Conservation (phyloP, 2,329 filamentous ascomycete species). For the Chalaropsis ovoidea region DNA sequence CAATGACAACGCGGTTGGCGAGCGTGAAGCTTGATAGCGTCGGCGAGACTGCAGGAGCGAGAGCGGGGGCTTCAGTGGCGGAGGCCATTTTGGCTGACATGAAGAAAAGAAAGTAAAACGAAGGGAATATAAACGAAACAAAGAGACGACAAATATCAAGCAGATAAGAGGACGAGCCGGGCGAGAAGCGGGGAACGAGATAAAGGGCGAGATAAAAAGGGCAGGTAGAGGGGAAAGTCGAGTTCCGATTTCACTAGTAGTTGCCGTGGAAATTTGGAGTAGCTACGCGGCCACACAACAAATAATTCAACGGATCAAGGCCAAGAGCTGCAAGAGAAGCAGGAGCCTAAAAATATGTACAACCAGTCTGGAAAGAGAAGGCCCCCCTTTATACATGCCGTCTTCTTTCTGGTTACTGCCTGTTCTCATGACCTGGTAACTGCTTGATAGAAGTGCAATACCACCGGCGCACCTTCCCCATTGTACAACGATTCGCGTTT, state of each 20-base stretch:
- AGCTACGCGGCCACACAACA: background rate
- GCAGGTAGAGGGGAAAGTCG: background rate
- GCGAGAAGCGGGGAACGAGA: too few species aligned
- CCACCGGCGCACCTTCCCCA: background rate
- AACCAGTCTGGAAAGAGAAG: too few species aligned
- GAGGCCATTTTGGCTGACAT: background rate
- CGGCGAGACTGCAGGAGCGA: constrained; percentile 36
- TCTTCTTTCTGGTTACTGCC: too few species aligned
- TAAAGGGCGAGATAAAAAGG: background rate
- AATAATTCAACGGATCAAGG: background rate
- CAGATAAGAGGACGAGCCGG: background rate
- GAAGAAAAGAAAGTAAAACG: background rate
- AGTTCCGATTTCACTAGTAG: background rate
- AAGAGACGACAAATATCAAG: background rate
- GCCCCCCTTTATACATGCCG: too few species aligned
- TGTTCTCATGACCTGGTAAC: background rate
- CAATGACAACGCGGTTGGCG: constrained; percentile 69
- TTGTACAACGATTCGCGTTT: background rate
- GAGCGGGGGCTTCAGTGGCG: background rate
- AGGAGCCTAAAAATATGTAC: background rate
- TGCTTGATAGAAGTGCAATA: too few species aligned
- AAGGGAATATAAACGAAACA: background rate
- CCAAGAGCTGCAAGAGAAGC: background rate
- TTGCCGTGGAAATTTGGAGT: background rate
- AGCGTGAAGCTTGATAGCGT: constrained; percentile 80